These are phyloP conservation scores for Hemileia vastatrix DNA, from an alignment of 1,284 basidiomycete species.

Conservation along the genomic window DNA sequence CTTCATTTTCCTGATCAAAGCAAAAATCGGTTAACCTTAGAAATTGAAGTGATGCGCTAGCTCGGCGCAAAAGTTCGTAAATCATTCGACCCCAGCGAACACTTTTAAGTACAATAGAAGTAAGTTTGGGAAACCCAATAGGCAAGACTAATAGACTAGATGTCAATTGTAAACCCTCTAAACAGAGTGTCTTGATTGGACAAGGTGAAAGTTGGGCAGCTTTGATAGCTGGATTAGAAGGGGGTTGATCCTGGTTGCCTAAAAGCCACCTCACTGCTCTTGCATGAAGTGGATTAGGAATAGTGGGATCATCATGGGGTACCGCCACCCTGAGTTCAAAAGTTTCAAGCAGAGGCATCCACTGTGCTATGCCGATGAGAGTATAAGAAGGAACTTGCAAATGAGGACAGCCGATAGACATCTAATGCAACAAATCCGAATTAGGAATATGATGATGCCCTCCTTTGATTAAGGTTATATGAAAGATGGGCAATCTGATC, in stretches of 20 bases:
- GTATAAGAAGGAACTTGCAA: slow-evolving; percentile 8
- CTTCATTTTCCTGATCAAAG: slow-evolving; percentile 16
- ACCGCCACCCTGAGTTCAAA: slow-evolving; percentile 4
- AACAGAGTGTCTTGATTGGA: slow-evolving; percentile 3
- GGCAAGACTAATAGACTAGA: slow-evolving; percentile 9
- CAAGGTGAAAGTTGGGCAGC: slow-evolving; percentile 6
- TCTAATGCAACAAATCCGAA: slow-evolving; percentile 1
- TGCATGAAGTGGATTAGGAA: slow-evolving; percentile 1
- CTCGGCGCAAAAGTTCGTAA: slow-evolving; percentile 4
- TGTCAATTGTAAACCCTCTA: slow-evolving; percentile 11
- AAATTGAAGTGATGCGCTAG: not conserved
- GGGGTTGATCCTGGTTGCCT: not conserved
- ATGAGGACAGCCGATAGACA: not conserved
- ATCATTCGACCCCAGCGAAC: slow-evolving; percentile 11
- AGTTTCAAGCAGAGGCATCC: slow-evolving; percentile 15
- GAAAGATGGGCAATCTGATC: not conserved
- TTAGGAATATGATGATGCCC: slow-evolving; percentile 1
- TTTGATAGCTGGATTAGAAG: too few species aligned
- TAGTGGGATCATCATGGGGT: not conserved
- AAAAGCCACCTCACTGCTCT: slow-evolving; percentile 1
- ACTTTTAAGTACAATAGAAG: not conserved
- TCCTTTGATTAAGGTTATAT: not conserved
- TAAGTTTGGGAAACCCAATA: not conserved
- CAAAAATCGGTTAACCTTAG: slow-evolving; percentile 3
- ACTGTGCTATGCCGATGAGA: slow-evolving; percentile 4